A percentile compares a stretch with the other conserved stretches of the same genome.
These are phyloP conservation scores for Magnusiomyces suaveolens DNA, from an alignment of 1,139 yeast genomes.

Conservation along the genomic window DNA sequence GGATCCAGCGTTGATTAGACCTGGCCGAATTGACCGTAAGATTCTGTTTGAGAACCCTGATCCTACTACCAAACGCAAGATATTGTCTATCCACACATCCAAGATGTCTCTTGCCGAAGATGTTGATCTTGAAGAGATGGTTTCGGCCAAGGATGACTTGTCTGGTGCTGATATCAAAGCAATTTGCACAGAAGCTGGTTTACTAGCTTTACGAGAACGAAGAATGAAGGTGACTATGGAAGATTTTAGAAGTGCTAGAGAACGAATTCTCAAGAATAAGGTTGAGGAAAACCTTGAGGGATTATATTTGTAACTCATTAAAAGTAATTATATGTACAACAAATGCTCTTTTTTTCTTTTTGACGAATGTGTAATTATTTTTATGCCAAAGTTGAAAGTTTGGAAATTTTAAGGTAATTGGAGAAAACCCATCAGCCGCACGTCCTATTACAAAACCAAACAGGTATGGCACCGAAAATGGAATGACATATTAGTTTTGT, in stretches of 20 bases:
- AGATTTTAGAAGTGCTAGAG: constrained; percentile 91
- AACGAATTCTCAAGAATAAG: constrained; percentile 93
- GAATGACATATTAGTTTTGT: no score
- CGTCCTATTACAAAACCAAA: no score
- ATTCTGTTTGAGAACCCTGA: constrained; percentile 95
- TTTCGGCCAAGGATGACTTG: constrained; percentile 84
- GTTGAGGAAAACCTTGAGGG: constrained; percentile 97
- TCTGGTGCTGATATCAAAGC: constrained; percentile 99
- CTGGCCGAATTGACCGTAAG: constrained; percentile 97
- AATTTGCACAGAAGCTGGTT: constrained; percentile 95
- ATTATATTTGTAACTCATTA: constrained; percentile 57
- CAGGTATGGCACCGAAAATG: no score
- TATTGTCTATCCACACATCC: constrained; percentile 84
- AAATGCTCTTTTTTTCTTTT: no score
- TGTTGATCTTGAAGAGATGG: constrained; percentile 82
- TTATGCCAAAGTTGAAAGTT: no score
- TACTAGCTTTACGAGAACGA: constrained; percentile 91
- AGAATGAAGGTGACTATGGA: constrained; percentile 96
- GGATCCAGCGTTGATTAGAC: constrained; percentile 96
- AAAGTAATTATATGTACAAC: no score
- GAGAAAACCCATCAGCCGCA: no score
- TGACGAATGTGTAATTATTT: no score
- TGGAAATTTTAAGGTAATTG: no score
- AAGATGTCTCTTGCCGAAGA: constrained; percentile 87
- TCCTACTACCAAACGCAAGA: constrained; percentile 84